A percentile compares a stretch with the other conserved stretches of the same genome.
Conservation (phyloP, 129 eudicot genomes). For the Lactuca saligna region DNA sequence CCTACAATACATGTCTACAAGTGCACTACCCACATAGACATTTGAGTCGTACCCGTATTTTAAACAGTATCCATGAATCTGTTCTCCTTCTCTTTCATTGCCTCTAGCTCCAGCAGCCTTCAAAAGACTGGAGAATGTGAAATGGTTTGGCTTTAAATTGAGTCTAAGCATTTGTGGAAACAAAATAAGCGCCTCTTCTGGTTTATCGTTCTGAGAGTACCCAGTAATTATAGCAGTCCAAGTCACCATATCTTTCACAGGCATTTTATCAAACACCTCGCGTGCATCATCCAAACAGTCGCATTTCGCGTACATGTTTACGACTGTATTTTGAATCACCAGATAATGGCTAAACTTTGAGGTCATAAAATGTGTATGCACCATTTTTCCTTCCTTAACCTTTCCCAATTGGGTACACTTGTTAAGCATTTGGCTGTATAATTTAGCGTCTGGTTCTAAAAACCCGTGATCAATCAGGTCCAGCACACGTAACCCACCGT, state of each 20-base stretch:
- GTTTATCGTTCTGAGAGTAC: conserved; percentile 54
- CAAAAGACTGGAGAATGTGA: conserved; percentile 69
- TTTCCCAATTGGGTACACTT: conserved; percentile 48
- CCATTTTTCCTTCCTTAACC: conserved; percentile 54
- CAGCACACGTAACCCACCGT: conserved; percentile 44
- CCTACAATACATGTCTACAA: conserved; percentile 74
- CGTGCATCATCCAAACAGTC: conserved; percentile 59
- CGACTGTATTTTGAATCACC: conserved; percentile 41
- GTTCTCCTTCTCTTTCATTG: conserved; percentile 43
- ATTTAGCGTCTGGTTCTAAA: conserved; percentile 39
- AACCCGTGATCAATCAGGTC: conserved; percentile 53
- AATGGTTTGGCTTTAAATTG: conserved; percentile 68
- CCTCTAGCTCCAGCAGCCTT: conserved; percentile 59
- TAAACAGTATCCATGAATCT: conserved; percentile 48
- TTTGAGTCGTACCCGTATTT: conserved; percentile 48
- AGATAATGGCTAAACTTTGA: conserved; percentile 48
- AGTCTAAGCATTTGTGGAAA: conserved; percentile 45
- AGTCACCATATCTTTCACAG: conserved; percentile 60
- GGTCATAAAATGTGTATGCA: conserved; percentile 54
- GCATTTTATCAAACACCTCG: conserved; percentile 66
- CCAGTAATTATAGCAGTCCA: conserved; percentile 77
- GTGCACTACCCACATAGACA: conserved; percentile 82
- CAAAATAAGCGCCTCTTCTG: conserved; percentile 48
- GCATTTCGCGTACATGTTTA: conserved; percentile 77
- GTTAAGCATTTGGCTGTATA: conserved; percentile 52